Evolutionary conservation across 768 basidiomycete species (phyloP).

Genomic region (Tylopilus sp.): DNA sequence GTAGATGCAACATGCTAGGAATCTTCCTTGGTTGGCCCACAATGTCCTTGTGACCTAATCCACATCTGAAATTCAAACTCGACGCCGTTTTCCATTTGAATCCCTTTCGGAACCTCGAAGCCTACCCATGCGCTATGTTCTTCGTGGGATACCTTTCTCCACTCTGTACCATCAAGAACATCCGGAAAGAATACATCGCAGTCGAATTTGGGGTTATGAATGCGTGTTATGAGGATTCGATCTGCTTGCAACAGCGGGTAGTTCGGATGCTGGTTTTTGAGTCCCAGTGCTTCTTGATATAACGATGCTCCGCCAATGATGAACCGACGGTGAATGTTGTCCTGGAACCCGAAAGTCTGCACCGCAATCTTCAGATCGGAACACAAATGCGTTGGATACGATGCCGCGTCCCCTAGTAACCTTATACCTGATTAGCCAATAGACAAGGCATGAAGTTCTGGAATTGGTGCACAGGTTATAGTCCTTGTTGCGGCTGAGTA

Average conservation of each 20-base stretch:
- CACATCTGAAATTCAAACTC: slow-evolving; percentile 97
- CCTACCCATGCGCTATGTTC: slow-evolving; percentile 74
- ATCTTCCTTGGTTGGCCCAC: neutral
- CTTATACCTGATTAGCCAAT: slow-evolving; percentile 14
- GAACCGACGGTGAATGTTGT: slow-evolving; percentile 57
- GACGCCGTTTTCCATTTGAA: slow-evolving; percentile 79
- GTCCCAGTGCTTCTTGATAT: slow-evolving; percentile 63
- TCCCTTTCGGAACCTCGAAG: slow-evolving; percentile 72
- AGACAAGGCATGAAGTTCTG: neutral
- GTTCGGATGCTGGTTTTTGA: slow-evolving; percentile 24
- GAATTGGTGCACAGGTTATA: slow-evolving; percentile 57
- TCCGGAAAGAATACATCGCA: slow-evolving; percentile 90
- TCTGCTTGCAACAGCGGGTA: slow-evolving; percentile 50
- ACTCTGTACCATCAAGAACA: slow-evolving; percentile 47
- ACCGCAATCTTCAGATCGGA: slow-evolving; percentile 20
- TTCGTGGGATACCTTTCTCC: slow-evolving; percentile 57
- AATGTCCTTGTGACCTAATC: slow-evolving; percentile 43
- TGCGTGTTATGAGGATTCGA: slow-evolving; percentile 84
- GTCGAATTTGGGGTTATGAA: slow-evolving; percentile 70
- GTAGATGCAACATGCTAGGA: slow-evolving; percentile 1
- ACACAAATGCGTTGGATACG: slow-evolving; percentile 30
- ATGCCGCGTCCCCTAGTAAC: slow-evolving; percentile 5
- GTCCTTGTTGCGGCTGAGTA: slow-evolving; percentile 59
- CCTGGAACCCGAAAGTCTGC: slow-evolving; percentile 6
- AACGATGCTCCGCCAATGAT: slow-evolving; percentile 91